Evolutionary conservation across 176 grass and related monocot species (phyloP).

Genomic region (Aegilops bicornis): DNA sequence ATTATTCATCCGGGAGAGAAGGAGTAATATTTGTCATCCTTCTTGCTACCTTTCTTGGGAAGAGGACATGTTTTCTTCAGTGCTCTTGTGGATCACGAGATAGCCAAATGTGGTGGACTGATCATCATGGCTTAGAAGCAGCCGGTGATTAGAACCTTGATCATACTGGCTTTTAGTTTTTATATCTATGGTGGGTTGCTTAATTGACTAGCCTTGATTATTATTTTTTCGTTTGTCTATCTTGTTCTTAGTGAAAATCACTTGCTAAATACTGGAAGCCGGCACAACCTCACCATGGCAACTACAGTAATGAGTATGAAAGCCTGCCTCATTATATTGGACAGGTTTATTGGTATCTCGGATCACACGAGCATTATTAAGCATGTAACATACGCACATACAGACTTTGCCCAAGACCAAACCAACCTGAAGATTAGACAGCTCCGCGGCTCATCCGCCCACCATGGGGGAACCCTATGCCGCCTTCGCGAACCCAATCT

Average conservation of each 20-base stretch:
- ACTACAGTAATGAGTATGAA: not conserved
- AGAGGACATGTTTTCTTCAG: not conserved
- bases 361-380: slow-evolving; percentile 31
- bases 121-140: not conserved
- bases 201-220: not conserved
- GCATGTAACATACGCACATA: slow-evolving; percentile 1
- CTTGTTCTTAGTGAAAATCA: not conserved
- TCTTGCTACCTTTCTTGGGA: not conserved
- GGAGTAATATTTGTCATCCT: slow-evolving; percentile 14
- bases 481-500: slow-evolving; percentile 73
- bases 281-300: not conserved
- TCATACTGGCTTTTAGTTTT: not conserved
- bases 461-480: slow-evolving; percentile 32
- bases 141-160: not conserved
- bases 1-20: slow-evolving; percentile 84
- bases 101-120: not conserved
- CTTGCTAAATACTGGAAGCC: not conserved
- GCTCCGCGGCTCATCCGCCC: not conserved
- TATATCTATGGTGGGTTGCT: too few species aligned
- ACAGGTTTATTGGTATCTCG: not conserved
- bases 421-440: not conserved
- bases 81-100: slow-evolving; percentile 26
- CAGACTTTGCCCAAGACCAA: slow-evolving; percentile 10
- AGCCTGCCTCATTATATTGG: slow-evolving; percentile 3
- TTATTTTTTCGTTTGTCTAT: not conserved